phyloP scores from a whole-genome alignment of 805 yeast species.

The Candida coleopterorum region DNA sequence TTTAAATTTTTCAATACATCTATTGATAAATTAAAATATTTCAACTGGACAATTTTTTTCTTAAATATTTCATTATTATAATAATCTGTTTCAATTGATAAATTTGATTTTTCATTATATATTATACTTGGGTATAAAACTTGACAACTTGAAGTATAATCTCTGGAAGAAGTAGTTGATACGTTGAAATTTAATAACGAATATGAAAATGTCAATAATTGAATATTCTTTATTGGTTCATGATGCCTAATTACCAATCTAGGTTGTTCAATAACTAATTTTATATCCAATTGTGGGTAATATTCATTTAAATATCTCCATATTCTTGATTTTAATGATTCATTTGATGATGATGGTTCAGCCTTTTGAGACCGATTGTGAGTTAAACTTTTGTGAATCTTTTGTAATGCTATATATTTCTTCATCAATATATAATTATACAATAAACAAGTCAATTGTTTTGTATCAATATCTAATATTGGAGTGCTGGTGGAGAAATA shows the following conservation, averaged over 20 bases:
- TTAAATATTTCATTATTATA: conserved; percentile 20
- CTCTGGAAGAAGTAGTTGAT: conserved; percentile 24
- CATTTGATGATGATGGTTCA: neutral
- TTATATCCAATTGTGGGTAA: conserved; percentile 28
- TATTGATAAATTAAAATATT: conserved; percentile 10
- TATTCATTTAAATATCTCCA: conserved; percentile 21
- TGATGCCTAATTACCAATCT: conserved; percentile 20
- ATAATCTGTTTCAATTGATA: neutral
- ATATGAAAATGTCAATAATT: conserved; percentile 28
- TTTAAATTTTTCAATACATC: conserved; percentile 26
- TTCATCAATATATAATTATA: conserved; percentile 28
- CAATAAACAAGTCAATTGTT: conserved; percentile 26
- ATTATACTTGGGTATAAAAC: conserved; percentile 27
- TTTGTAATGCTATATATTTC: conserved; percentile 21
- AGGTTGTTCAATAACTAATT: conserved; percentile 30
- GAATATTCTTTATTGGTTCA: conserved; percentile 7
- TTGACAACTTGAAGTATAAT: conserved; percentile 32
- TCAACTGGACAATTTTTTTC: conserved; percentile 14
- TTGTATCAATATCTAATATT: conserved; percentile 31
- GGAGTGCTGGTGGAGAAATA: conserved; percentile 37
- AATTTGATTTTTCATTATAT: conserved; percentile 24
- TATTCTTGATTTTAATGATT: conserved; percentile 3
- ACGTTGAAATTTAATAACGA: conserved; percentile 32
- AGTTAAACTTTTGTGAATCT: conserved; percentile 7
- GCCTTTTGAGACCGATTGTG: neutral